phyloP scores from a whole-genome alignment of 148 eudicot species.

The Polygonum aviculare region DNA sequence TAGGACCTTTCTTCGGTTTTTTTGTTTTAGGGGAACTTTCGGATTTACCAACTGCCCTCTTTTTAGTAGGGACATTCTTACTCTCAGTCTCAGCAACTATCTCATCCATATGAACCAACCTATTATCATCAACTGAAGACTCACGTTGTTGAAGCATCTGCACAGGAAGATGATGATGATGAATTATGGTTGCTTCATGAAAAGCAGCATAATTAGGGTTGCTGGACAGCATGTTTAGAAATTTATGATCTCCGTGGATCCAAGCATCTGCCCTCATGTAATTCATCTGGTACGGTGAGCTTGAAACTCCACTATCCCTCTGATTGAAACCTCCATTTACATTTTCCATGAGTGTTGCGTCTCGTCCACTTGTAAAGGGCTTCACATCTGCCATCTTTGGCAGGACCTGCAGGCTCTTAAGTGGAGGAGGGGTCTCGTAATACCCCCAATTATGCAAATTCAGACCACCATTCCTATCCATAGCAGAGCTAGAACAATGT shows the following conservation, averaged over 20 bases:
- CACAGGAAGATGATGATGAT: slow-evolving; percentile 10
- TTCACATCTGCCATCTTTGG: slow-evolving; percentile 10
- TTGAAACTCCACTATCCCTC: slow-evolving; percentile 14
- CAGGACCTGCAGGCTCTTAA: slow-evolving; percentile 10
- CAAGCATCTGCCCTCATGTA: slow-evolving; percentile 15
- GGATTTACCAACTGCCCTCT: slow-evolving; percentile 15
- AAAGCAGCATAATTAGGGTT: slow-evolving; percentile 6
- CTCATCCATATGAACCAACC: slow-evolving; percentile 14
- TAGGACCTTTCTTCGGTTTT: slow-evolving; percentile 15
- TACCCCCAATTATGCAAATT: slow-evolving; percentile 17
- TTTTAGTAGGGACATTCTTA: slow-evolving; percentile 10
- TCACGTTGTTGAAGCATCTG: slow-evolving; percentile 16
- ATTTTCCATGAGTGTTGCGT: slow-evolving; percentile 3
- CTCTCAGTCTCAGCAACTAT: not conserved
- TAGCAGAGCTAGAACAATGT: slow-evolving; percentile 7
- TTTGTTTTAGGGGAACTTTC: slow-evolving; percentile 16
- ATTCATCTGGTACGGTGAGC: not conserved
- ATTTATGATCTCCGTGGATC: slow-evolving; percentile 8
- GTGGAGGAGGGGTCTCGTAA: not conserved
- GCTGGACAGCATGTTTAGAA: not conserved
- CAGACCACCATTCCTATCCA: slow-evolving; percentile 19
- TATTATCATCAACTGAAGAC: slow-evolving; percentile 16
- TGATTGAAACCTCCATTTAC: slow-evolving; percentile 7
- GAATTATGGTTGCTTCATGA: not conserved
- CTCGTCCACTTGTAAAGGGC: slow-evolving; percentile 8